Percentiles rank a stretch among this genome's conserved stretches.
phyloP scores from a whole-genome alignment of 2,329 filamentous ascomycete genomes.

The Domatiomyces globalis region DNA sequence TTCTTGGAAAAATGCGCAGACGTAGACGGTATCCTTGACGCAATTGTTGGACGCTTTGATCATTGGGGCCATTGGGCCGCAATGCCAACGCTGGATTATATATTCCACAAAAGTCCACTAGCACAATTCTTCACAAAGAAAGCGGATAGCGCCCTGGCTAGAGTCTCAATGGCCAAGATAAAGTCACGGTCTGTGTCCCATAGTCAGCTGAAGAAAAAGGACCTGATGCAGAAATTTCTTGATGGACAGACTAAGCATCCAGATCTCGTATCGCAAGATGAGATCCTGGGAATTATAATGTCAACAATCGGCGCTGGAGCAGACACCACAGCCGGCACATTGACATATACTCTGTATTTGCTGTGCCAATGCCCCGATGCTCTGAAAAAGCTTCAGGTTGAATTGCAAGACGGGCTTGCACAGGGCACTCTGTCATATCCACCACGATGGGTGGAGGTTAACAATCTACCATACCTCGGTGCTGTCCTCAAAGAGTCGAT shows the following conservation, averaged over 20 bases:
- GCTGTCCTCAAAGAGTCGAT: slow-evolving; percentile 36
- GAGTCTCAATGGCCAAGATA: slow-evolving; percentile 54
- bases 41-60: slow-evolving; percentile 1
- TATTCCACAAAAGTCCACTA: slow-evolving; percentile 63
- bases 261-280: slow-evolving; percentile 5
- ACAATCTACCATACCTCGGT: slow-evolving; percentile 28
- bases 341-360: slow-evolving; percentile 34
- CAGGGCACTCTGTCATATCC: slow-evolving; percentile 49
- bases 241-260: slow-evolving; percentile 4
- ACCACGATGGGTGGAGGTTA: slow-evolving; percentile 33
- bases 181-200: slow-evolving; percentile 38
- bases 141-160: slow-evolving; percentile 29
- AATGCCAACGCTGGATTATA: slow-evolving; percentile 4
- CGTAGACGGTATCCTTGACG: slow-evolving; percentile 36
- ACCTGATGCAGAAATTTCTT: slow-evolving; percentile 8
- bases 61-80: slow-evolving; percentile 4
- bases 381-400: slow-evolving; percentile 14
- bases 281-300: slow-evolving; percentile 4
- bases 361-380: slow-evolving; percentile 15
- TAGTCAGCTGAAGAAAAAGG: slow-evolving; percentile 20
- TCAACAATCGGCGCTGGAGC: slow-evolving; percentile 48
- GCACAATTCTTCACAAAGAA: slow-evolving; percentile 26
- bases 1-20: slow-evolving; percentile 62
- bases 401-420: slow-evolving; percentile 30
- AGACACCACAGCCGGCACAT: slow-evolving; percentile 63